Evolutionary conservation across 225 moss, liverwort and hornwort genomes (phyloP), one percentile per base, ranked within the genome.

Genomic region (Polytrichum commune): DNA sequence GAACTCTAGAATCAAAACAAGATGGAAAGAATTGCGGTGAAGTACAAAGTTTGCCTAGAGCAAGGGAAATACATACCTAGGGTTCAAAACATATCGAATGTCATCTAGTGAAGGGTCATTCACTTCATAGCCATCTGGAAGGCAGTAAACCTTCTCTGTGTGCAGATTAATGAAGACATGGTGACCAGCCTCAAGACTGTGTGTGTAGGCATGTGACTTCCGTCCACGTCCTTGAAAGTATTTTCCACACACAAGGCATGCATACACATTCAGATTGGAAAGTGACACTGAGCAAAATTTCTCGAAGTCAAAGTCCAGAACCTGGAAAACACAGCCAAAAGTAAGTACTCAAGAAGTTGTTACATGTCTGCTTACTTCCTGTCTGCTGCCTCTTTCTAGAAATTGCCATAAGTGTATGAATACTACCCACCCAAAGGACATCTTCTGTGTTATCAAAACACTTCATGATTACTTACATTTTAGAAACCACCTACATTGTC

Each of bases 171-270:
- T 97, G 73, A 97, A 97, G 32, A 97, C 94, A 64, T 97, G 97
- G 75, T 97, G 97, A 27, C 92, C 91, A 75, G 93, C 95, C 83
- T 98, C 98, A 62, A 98, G 87, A 68, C 98, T 98, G 79, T 98
- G 98, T 5, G 95, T 98, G 69, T 95, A 98, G 20, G 95, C 98
- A 80, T 95, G 88, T 69, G 95, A 95, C 61, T 95, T 98, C 5
- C 95, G 91, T 26, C 98, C 98, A 64, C 98, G 82, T 24, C 98
- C 98, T 95, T 98, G 98, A 73, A 95, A 98, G 74, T 98, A 98
- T 78, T 98, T 98, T 60, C 98, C 98, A 77, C 98, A 98, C n/a
- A 98, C 98, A 70, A 98, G 85, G 87, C 98, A 98, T 8, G 98
- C 98, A 74, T 98, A 98, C 46, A 98, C 95, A 76, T 98, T 98